Conservation (phyloP, 345 rosid species). For the Eucalyptus regnans region DNA sequence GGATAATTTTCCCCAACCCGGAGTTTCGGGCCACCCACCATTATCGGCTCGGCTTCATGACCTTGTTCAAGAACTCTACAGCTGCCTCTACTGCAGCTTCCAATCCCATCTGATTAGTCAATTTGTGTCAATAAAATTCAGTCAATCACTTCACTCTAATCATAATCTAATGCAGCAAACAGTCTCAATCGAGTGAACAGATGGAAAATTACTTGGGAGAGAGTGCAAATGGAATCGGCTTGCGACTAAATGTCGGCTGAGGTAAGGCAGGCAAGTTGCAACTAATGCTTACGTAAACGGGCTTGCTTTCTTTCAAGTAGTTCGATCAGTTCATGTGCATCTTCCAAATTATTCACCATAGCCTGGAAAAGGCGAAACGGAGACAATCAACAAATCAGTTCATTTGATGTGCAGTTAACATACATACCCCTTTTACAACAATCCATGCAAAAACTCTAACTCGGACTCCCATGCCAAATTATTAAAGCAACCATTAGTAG, state of each 20-base stretch:
- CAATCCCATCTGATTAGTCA: conserved; percentile 45
- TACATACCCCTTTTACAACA: not conserved
- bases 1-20: fast-evolving
- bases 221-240: conserved; percentile 49
- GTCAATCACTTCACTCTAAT: not conserved
- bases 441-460: not conserved
- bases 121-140: not conserved
- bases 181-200: not conserved
- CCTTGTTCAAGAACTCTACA: conserved; percentile 60
- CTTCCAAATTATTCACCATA: conserved; percentile 66
- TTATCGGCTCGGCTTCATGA: conserved; percentile 59
- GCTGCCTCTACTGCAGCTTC: conserved; percentile 69
- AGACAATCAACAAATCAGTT: not conserved
- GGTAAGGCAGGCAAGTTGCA: conserved; percentile 56
- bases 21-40: conserved; percentile 65
- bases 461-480: not conserved
- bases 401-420: not conserved
- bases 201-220: conserved; percentile 26
- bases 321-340: conserved; percentile 63
- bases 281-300: conserved; percentile 62
- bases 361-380: conserved; percentile 13
- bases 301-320: conserved; percentile 70
- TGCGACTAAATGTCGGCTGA: conserved; percentile 56
- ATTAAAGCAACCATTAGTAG: not conserved
- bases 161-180: not conserved